Percentiles rank a stretch among this genome's conserved stretches.
phyloP scores from a whole-genome alignment of 2,329 filamentous ascomycete genomes.

The Clarireedia monteithiana region DNA sequence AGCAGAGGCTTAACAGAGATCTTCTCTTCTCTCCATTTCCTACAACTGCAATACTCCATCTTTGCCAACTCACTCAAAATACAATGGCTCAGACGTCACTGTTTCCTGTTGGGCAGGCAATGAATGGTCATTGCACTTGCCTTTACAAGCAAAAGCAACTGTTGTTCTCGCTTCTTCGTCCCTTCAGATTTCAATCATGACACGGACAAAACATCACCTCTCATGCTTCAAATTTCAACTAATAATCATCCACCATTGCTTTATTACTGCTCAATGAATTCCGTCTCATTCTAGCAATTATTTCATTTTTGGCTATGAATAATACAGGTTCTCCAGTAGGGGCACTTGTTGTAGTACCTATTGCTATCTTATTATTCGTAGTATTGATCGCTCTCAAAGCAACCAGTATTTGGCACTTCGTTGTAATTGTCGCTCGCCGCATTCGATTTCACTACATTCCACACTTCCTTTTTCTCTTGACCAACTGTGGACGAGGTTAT shows the following conservation, averaged over 20 bases:
- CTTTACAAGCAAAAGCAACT: no score
- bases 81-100: no score
- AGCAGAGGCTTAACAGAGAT: no score
- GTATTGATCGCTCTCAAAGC: conserved; percentile 28
- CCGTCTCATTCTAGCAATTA: conserved; percentile 16
- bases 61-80: no score
- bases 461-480: conserved; percentile 5
- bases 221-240: neutral
- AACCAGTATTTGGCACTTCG: conserved; percentile 18
- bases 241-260: neutral
- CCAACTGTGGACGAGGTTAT: neutral
- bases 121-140: no score
- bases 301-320: conserved; percentile 30
- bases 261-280: neutral
- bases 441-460: conserved; percentile 10
- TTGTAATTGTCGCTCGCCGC: neutral
- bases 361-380: conserved; percentile 32
- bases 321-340: conserved; percentile 34
- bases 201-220: neutral
- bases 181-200: no score
- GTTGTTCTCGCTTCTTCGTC: no score
- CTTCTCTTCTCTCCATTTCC: no score
- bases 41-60: no score
- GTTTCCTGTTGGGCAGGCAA: no score
- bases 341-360: conserved; percentile 39